Conservation (phyloP, 495 filamentous ascomycete genomes). For the Tetracladium setigerum region DNA sequence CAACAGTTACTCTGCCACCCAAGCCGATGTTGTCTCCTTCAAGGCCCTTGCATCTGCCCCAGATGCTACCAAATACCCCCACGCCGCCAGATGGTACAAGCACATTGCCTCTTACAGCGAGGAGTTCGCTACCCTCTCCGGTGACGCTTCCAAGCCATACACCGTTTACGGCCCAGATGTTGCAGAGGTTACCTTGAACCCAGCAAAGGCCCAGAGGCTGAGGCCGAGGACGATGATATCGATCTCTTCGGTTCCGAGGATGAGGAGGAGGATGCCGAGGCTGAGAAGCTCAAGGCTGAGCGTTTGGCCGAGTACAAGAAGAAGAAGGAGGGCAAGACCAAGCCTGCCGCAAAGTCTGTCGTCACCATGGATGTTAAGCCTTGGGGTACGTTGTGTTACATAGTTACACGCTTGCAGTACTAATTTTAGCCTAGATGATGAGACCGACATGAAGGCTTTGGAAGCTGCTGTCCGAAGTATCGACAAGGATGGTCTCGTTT, state of each 20-base stretch:
- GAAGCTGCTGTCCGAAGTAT: conserved; percentile 80
- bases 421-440: conserved; percentile 53
- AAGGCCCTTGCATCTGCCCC: conserved; percentile 76
- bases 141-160: conserved; percentile 81
- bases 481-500: conserved; percentile 88
- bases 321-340: conserved; percentile 92
- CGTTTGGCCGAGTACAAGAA: conserved; percentile 88
- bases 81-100: conserved; percentile 97
- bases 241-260: conserved; percentile 86
- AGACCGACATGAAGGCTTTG: conserved; percentile 80
- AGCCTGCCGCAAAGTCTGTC: conserved; percentile 88
- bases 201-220: conserved; percentile 70
- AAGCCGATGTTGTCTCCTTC: conserved; percentile 93
- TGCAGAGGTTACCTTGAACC: conserved; percentile 65
- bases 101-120: conserved; percentile 87
- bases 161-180: conserved; percentile 88
- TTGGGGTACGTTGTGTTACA: conserved; percentile 69
- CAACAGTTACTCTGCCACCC: conserved; percentile 72
- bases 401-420: not conserved
- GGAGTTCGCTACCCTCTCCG: conserved; percentile 84
- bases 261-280: conserved; percentile 88
- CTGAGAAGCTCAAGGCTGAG: conserved; percentile 72
- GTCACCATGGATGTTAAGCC: conserved; percentile 97
- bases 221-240: conserved; percentile 68
- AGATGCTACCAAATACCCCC: conserved; percentile 77